Evolutionary conservation across 2,329 filamentous ascomycete species (phyloP), one percentile per base, ranked within the genome.

Genomic region (Botrytis pseudocinerea): DNA sequence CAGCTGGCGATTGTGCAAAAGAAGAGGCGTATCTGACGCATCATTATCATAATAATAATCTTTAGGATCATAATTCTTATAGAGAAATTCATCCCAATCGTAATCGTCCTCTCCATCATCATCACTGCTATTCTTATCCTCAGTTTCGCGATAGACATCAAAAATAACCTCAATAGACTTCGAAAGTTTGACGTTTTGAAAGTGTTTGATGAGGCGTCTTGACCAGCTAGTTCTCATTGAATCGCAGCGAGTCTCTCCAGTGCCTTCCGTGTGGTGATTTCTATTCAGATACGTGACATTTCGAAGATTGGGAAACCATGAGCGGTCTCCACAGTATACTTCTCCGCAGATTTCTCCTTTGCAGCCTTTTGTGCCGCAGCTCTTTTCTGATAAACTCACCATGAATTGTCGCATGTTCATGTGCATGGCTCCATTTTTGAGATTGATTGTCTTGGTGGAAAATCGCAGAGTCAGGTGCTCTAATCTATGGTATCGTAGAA

Each of bases 271-370:
- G 22, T 61, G 59, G 6, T 61, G 22, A 14, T 61, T 38, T 40
- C 59, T 22, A 61, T 40, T 61, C 22, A 40, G 12, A 38, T 61
- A 61, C 6, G 59, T 61, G 22, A 61, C n/a, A 8, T 40, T 61
- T 18, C 59, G 59, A 40, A 61, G 59, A 61, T 61, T n/a, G 22
- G 59, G 32, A 61, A 38, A 61, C 51, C n/a, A 57, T 57, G 51
- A 57, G 51, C 16, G 51, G 51, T 57, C 51, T 57, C 51, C 51
- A 28, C 51, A 57, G 14, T 9, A 1, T 57, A 4, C 4, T 32
- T 18, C 28, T 6, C 16, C 16, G n/a, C 51, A 57, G n/a, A 57
- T 32, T 9, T 28, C 0, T 2, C 51, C 51, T 57, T 18, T 28
- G n/a, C 51, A 57, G n/a, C 5, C 25, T 54, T 28, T 57, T 16